Conservation (phyloP, 2,329 filamentous ascomycete genomes). For the Fusarium heterosporum region DNA sequence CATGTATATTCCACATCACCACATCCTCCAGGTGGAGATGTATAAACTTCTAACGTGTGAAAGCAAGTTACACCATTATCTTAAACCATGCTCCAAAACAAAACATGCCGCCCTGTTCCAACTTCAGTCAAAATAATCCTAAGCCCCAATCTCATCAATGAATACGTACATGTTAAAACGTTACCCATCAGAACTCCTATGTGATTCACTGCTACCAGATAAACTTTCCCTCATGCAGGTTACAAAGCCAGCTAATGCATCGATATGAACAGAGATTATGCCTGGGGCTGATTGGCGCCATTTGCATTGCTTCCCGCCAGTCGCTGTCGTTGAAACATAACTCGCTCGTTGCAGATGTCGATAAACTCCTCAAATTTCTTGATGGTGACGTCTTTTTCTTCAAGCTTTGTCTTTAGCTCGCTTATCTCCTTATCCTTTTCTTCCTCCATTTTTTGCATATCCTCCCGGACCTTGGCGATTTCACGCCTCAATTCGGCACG, state of each 20-base stretch:
- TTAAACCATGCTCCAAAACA: conserved; percentile 39
- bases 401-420: conserved; percentile 68
- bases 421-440: conserved; percentile 70
- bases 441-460: conserved; percentile 65
- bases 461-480: conserved; percentile 68
- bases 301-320: conserved; percentile 53
- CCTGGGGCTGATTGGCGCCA: conserved; percentile 46
- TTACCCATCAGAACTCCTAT: conserved; percentile 38
- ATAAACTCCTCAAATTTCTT: conserved; percentile 76
- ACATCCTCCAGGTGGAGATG: not conserved
- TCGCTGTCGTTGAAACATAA: conserved; percentile 71
- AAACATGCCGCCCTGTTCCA: conserved; percentile 38
- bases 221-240: conserved; percentile 30
- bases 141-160: conserved; percentile 29
- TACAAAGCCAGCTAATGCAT: conserved; percentile 32
- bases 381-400: conserved; percentile 72
- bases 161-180: conserved; percentile 12
- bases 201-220: conserved; percentile 22
- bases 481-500: conserved; percentile 71
- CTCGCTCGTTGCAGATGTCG: conserved; percentile 74
- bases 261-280: conserved; percentile 22
- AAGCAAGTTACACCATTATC: conserved; percentile 36
- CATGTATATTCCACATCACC: conserved; percentile 14
- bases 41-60: conserved; percentile 12
- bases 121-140: conserved; percentile 25